These are phyloP conservation scores for Scheffersomyces insectosa DNA, from an alignment of 1,139 yeast species.

Conservation along the genomic window DNA sequence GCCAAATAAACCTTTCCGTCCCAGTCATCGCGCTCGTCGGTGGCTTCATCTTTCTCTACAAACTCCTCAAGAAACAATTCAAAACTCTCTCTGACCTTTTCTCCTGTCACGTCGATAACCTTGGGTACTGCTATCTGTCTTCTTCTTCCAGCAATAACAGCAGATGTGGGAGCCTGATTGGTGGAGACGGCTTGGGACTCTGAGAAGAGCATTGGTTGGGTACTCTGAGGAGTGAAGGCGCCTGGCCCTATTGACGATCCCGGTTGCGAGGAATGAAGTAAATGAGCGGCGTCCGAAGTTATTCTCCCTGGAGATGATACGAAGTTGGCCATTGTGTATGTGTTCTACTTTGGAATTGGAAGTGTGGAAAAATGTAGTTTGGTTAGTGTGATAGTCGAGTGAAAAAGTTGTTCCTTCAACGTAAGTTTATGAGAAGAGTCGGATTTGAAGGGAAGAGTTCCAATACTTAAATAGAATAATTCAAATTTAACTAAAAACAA, in stretches of 20 bases:
- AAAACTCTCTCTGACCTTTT: constrained; percentile 88
- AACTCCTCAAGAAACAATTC: constrained; percentile 75
- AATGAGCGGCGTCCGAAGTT: constrained; percentile 48
- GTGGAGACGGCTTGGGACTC: constrained; percentile 18
- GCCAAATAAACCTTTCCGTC: constrained; percentile 68
- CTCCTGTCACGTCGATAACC: constrained; percentile 90
- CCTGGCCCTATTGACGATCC: constrained; percentile 44
- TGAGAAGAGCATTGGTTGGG: constrained; percentile 12
- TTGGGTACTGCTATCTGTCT: constrained; percentile 73
- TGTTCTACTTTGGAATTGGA: neutral
- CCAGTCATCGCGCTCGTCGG: constrained; percentile 37
- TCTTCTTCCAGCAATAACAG: constrained; percentile 40
- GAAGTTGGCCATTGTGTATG: constrained; percentile 37
- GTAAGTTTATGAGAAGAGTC: neutral
- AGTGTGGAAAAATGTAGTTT: neutral
- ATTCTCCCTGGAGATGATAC: constrained; percentile 49
- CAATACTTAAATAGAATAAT: neutral
- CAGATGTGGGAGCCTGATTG: constrained; percentile 17
- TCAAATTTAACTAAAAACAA: no score
- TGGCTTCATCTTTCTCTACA: constrained; percentile 37
- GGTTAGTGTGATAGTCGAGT: constrained; percentile 14
- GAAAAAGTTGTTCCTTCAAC: no score
- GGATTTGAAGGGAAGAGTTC: constrained; percentile 3
- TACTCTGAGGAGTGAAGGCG: constrained; percentile 25
- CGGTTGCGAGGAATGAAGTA: constrained; percentile 46